Evolutionary conservation across 2,329 filamentous ascomycete species (phyloP).

Genomic region (Colletotrichum spinosum): DNA sequence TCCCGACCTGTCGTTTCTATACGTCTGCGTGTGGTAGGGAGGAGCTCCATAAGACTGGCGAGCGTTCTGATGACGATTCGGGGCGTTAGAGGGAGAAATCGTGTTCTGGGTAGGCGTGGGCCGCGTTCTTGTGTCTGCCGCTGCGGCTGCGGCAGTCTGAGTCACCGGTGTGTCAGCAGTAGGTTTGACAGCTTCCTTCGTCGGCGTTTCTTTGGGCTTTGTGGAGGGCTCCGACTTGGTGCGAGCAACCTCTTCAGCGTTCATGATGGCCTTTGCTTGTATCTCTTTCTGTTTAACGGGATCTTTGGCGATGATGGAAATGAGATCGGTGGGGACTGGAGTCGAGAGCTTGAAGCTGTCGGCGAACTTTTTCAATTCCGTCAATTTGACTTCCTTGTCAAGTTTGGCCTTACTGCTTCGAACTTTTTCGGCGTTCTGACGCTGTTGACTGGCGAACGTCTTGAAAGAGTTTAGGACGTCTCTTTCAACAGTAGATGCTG

Average conservation of each 20-base stretch:
- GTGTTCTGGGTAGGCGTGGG: constrained; percentile 49
- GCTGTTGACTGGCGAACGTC: constrained; percentile 69
- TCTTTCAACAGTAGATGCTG: constrained; percentile 70
- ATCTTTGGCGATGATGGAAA: constrained; percentile 96
- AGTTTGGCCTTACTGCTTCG: constrained; percentile 69
- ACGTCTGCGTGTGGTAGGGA: constrained; percentile 59
- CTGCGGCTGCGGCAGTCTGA: constrained; percentile 30
- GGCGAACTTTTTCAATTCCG: constrained; percentile 95
- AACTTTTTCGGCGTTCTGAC: constrained; percentile 66
- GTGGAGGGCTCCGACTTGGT: constrained; percentile 57
- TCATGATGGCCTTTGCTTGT: constrained; percentile 84
- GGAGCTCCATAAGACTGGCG: constrained; percentile 63
- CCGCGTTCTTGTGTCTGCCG: constrained; percentile 47
- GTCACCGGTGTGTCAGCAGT: constrained; percentile 40
- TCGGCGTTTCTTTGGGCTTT: constrained; percentile 66
- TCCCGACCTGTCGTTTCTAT: constrained; percentile 59
- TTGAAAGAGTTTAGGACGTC: constrained; percentile 74
- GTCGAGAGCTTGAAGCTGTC: constrained; percentile 94
- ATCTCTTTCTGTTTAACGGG: constrained; percentile 95
- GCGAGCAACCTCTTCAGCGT: constrained; percentile 72
- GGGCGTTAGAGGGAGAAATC: constrained; percentile 43
- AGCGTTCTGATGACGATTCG: constrained; percentile 59
- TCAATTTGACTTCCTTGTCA: constrained; percentile 93
- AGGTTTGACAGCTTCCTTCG: constrained; percentile 59
- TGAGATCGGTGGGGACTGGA: constrained; percentile 89